Percentiles rank a stretch among this genome's conserved stretches.
phyloP scores from a whole-genome alignment of 306 rosid species.

The Castanea mollissima region DNA sequence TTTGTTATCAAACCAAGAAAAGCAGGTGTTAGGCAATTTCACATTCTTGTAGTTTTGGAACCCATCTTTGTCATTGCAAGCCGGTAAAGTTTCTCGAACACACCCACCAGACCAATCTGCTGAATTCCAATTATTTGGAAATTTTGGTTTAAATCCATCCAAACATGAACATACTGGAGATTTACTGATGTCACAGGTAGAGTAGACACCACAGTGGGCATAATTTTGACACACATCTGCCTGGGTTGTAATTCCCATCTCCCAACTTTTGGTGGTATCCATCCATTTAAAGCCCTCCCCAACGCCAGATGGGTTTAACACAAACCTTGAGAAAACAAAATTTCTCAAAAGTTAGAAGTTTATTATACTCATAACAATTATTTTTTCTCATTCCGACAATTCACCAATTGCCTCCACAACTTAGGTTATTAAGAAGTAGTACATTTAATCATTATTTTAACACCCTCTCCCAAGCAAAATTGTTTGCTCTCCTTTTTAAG shows the following conservation, averaged over 20 bases:
- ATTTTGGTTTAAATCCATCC: conserved; percentile 9
- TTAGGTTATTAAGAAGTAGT: too few species aligned
- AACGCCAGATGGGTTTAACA: neutral
- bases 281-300: conserved; percentile 25
- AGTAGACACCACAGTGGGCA: conserved; percentile 19
- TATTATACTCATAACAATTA: too few species aligned
- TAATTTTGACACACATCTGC: conserved; percentile 24
- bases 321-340: conserved; percentile 7
- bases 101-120: conserved; percentile 22
- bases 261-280: conserved; percentile 12
- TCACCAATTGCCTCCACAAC: too few species aligned
- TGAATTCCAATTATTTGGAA: too few species aligned
- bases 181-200: conserved; percentile 3
- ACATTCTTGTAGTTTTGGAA: neutral
- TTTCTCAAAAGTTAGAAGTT: too few species aligned
- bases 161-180: conserved; percentile 25
- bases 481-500: too few species aligned
- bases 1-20: conserved; percentile 24
- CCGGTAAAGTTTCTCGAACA: conserved; percentile 3
- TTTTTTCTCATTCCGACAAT: too few species aligned
- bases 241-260: neutral
- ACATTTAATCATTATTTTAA: too few species aligned
- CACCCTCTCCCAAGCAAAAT: too few species aligned
- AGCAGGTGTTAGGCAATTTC: conserved; percentile 27
- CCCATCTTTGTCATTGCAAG: conserved; percentile 16